Evolutionary conservation across 768 basidiomycete species (phyloP).

Genomic region (Dacryopinax primogenitus): DNA sequence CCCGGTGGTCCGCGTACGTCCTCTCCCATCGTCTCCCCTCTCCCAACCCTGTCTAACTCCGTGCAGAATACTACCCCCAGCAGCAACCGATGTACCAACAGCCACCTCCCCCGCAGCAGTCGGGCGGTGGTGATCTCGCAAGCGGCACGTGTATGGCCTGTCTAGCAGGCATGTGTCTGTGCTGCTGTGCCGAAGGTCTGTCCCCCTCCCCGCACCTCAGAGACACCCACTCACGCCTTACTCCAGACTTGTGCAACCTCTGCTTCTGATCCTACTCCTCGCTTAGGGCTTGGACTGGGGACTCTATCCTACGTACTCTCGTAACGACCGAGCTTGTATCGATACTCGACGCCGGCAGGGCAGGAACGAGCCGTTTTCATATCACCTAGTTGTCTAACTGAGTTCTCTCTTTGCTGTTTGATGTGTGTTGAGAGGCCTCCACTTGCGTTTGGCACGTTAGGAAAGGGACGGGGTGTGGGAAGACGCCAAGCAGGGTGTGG

Average conservation of each 20-base stretch:
- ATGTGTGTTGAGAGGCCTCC: too few species aligned
- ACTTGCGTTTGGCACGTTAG: too few species aligned
- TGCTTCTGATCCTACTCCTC: neutral
- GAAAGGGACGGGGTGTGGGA: too few species aligned
- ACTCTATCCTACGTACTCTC: too few species aligned
- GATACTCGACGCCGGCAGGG: too few species aligned
- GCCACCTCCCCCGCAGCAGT: neutral
- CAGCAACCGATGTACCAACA: neutral
- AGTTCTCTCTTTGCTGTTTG: too few species aligned
- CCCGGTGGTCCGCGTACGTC: constrained; percentile 1
- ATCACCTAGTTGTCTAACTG: too few species aligned
- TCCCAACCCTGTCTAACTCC: neutral
- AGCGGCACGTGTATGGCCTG: constrained; percentile 6
- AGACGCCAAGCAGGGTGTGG: too few species aligned
- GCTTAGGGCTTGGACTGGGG: too few species aligned
- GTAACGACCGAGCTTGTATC: too few species aligned
- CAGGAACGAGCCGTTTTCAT: too few species aligned
- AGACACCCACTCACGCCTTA: neutral
- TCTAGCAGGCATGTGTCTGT: neutral
- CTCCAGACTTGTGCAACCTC: neutral
- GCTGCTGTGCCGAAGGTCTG: constrained; percentile 6
- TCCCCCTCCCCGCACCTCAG: neutral
- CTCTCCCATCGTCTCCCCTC: neutral
- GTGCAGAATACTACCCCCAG: neutral
- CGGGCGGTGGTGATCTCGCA: neutral